phyloP scores from a whole-genome alignment of 176 grass and related monocot genomes.

The Miscanthus lutarioriparius region DNA sequence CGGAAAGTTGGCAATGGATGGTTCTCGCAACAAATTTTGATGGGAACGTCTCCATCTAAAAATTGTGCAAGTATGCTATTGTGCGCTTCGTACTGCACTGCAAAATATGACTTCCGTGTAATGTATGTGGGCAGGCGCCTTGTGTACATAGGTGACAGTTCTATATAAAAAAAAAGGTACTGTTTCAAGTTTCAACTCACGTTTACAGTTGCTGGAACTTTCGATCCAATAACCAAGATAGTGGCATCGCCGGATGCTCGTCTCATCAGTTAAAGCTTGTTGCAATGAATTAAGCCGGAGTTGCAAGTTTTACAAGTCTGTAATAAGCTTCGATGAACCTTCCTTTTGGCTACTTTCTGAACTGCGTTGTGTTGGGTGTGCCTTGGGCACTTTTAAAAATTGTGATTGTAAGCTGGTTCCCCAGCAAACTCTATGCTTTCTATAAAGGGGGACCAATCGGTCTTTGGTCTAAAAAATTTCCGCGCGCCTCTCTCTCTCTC shows the following conservation, averaged over 20 bases:
- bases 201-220: not conserved
- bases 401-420: too few species aligned
- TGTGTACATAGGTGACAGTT: constrained; percentile 21
- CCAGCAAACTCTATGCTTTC: too few species aligned
- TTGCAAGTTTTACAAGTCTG: too few species aligned
- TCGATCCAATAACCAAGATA: not conserved
- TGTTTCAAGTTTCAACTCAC: not conserved
- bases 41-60: not conserved
- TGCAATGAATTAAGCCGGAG: not conserved
- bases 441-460: too few species aligned
- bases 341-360: too few species aligned
- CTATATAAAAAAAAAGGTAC: not conserved
- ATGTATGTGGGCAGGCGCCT: not conserved
- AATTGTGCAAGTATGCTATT: constrained; percentile 5
- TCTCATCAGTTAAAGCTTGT: not conserved
- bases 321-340: too few species aligned
- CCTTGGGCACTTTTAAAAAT: too few species aligned
- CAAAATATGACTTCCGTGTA: constrained; percentile 9
- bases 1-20: not conserved
- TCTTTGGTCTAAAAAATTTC: too few species aligned
- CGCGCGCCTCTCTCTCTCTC: too few species aligned
- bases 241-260: not conserved
- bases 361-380: too few species aligned
- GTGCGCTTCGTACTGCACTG: not conserved
- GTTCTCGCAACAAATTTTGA: constrained; percentile 1